Evolutionary conservation across 2,329 filamentous ascomycete species (phyloP), one percentile per base, ranked within the genome.

Genomic region (Fusarium equiseti): DNA sequence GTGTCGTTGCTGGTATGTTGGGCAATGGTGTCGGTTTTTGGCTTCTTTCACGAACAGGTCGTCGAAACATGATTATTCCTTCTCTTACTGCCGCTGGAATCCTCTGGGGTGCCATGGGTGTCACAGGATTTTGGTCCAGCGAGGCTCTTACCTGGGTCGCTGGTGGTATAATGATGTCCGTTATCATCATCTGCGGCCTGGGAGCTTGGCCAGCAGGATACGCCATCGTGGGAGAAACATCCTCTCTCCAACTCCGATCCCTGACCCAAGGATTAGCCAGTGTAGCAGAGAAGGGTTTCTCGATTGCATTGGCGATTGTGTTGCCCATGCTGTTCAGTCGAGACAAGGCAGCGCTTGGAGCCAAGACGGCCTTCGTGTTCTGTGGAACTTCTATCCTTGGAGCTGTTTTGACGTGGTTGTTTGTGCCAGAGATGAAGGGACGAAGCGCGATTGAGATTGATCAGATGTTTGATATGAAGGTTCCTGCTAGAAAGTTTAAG

Each of bases 21-120:
- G 81, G 81, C 7, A 87, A 87, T 38, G 77, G 78, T 0, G 63
- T 80, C 2, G 80, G 82, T 0, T 78, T 87, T 27, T 86, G 82
- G 82, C 73, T 83, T 1, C 73, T 86, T 43, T 80, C 81, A 1
- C 75, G 77, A 5, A 74, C 83, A 7, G 83, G 81, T 0, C 78
- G 85, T 6, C 77, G 85, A 13, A 75, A 63, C 6, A 77, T 86
- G 20, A 80, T 81, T 4, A 46, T 84, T 1, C 55, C 63, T 0
- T 82, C 82, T 0, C 62, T 86, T 6, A 51, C 54, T 0, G 56
- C 78, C 3, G 72, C 80, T 0, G 73, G 77, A 0, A 15, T 81
- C 1, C 66, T 86, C 0, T 87, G 84, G 83, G 73, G 80, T 7
- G 78, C 73, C 0, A 83, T 86, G 77, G 85, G 73, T 0, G 26